Percentiles rank a stretch among this genome's conserved stretches.
phyloP scores from a whole-genome alignment of 2,329 filamentous ascomycete species.

The Trichoderma sp. region DNA sequence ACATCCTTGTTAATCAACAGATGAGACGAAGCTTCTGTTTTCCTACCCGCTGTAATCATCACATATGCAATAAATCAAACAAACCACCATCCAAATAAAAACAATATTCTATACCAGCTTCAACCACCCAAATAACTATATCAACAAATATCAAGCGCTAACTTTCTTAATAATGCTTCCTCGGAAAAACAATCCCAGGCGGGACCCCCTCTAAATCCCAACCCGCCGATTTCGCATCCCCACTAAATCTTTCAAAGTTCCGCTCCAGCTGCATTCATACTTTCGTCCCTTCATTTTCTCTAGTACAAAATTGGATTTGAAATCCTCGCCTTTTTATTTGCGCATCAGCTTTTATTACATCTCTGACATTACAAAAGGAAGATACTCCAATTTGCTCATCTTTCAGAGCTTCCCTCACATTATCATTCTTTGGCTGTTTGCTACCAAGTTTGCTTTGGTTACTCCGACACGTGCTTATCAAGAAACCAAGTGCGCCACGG shows the following conservation, averaged over 20 bases:
- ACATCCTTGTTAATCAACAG: neutral
- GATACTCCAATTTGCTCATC: neutral
- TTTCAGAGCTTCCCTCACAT: neutral
- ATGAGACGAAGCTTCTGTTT: neutral
- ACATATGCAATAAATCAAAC: neutral
- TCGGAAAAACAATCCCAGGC: neutral
- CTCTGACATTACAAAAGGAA: neutral
- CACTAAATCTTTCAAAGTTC: neutral
- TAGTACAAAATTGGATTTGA: constrained; percentile 30
- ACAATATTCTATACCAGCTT: neutral
- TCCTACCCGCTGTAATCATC: neutral
- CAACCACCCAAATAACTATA: neutral
- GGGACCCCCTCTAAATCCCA: neutral
- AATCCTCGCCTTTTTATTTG: constrained; percentile 38
- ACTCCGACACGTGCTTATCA: constrained; percentile 12
- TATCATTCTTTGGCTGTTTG: neutral
- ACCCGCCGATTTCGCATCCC: constrained; percentile 17
- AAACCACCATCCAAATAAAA: neutral
- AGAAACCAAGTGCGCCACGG: constrained; percentile 7
- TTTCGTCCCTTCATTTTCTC: neutral
- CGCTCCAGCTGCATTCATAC: neutral
- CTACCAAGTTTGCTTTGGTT: neutral
- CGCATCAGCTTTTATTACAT: neutral
- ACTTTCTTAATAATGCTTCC: neutral
- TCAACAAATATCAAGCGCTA: neutral